Evolutionary conservation across 345 rosid species (phyloP).

Genomic region (Acer campestre): DNA sequence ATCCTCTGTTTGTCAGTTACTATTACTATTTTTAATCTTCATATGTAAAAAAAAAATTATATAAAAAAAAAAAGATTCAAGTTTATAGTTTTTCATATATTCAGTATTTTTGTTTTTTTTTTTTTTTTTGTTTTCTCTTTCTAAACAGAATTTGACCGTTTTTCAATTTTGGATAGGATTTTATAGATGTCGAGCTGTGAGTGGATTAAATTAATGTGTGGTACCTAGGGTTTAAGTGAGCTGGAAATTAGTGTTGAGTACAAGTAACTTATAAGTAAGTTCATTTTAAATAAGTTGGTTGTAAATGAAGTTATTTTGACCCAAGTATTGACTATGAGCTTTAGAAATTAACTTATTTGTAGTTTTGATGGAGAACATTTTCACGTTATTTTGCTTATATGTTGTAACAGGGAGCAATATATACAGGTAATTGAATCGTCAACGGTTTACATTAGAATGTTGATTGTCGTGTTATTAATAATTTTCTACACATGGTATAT

Average conservation of each 20-base stretch:
- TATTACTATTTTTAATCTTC: neutral
- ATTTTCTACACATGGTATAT: neutral
- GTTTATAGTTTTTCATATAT: neutral
- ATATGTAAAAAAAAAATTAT: neutral
- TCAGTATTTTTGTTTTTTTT: too few species aligned
- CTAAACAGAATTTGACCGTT: neutral
- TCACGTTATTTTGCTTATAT: neutral
- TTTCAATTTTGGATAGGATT: neutral
- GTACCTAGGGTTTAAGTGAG: conserved; percentile 13
- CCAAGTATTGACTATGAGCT: neutral
- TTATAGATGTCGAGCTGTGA: neutral
- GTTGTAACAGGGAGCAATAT: neutral
- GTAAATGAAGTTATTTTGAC: neutral
- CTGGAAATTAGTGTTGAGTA: neutral
- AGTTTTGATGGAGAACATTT: neutral
- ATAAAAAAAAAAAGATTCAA: neutral
- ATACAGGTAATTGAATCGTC: neutral
- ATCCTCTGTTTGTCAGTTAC: conserved; percentile 16
- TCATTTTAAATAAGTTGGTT: neutral
- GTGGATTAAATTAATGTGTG: neutral
- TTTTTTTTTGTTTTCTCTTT: neutral
- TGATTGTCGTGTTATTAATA: neutral
- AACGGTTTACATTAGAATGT: neutral
- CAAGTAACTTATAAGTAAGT: conserved; percentile 1
- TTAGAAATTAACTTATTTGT: conserved; percentile 8